These are phyloP conservation scores for Microascus cirrosus DNA, from an alignment of 2,329 filamentous ascomycete species.

Conservation along the genomic window DNA sequence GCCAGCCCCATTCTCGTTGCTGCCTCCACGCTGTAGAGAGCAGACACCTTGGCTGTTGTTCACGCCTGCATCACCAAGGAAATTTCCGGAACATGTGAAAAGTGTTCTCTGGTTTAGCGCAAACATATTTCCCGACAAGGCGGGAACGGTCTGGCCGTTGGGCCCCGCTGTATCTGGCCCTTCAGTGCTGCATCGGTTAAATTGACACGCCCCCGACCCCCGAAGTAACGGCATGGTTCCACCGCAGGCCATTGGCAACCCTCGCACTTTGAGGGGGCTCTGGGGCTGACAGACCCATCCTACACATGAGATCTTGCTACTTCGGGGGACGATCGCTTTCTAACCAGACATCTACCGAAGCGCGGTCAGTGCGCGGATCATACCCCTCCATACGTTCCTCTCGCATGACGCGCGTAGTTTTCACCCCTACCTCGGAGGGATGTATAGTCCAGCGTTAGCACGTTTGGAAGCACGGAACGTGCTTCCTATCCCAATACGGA, in stretches of 20 bases:
- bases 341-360: background rate
- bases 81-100: background rate
- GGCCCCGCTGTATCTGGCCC: background rate
- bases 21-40: background rate
- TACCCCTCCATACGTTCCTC: too few relatives aligned
- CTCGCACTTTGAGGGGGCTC: background rate
- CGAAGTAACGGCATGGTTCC: background rate
- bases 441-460: too few relatives aligned
- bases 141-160: background rate
- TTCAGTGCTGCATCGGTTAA: background rate
- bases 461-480: too few relatives aligned
- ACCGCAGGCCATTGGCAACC: background rate
- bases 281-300: background rate
- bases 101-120: background rate
- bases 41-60: background rate
- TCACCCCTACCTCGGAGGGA: too few relatives aligned
- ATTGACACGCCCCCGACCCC: background rate
- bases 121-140: background rate
- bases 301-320: background rate
- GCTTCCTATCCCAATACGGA: too few relatives aligned
- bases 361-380: background rate
- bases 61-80: background rate
- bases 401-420: too few relatives aligned
- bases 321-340: background rate
- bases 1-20: background rate